These are phyloP conservation scores for Pleurotus djamor DNA, from an alignment of 768 basidiomycete species.

Conservation along the genomic window DNA sequence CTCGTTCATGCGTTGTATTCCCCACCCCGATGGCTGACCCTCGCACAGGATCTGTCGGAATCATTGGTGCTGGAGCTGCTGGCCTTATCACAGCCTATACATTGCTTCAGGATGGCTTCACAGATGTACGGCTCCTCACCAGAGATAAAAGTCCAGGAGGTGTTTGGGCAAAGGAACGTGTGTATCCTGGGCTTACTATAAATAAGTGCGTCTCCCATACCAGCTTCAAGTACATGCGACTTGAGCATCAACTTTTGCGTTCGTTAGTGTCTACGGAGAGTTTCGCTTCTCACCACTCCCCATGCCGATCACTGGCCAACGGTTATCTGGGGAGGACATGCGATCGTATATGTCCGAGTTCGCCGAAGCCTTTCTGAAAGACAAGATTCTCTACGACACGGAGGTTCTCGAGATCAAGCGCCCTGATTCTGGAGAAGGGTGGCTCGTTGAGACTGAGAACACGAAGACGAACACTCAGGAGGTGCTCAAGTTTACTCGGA, in stretches of 20 bases:
- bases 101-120: constrained; percentile 56
- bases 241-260: too few species aligned
- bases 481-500: constrained; percentile 38
- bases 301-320: constrained; percentile 49
- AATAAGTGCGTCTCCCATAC: constrained; percentile 52
- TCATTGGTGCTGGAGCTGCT: constrained; percentile 60
- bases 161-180: constrained; percentile 52
- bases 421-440: constrained; percentile 25
- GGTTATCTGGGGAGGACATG: constrained; percentile 54
- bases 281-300: constrained; percentile 53
- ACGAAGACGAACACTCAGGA: constrained; percentile 16
- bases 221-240: not conserved
- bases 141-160: constrained; percentile 55
- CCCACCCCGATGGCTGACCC: not conserved
- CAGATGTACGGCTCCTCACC: constrained; percentile 50
- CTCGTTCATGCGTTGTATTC: not conserved
- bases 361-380: constrained; percentile 42
- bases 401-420: constrained; percentile 47
- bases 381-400: constrained; percentile 39
- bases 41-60: constrained; percentile 11
- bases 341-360: constrained; percentile 55
- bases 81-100: constrained; percentile 59
- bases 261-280: constrained; percentile 60
- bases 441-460: constrained; percentile 43
- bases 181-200: constrained; percentile 54